These are phyloP conservation scores for Wickerhamomyces rabaulensis DNA, from an alignment of 805 yeast species.

Conservation along the genomic window DNA sequence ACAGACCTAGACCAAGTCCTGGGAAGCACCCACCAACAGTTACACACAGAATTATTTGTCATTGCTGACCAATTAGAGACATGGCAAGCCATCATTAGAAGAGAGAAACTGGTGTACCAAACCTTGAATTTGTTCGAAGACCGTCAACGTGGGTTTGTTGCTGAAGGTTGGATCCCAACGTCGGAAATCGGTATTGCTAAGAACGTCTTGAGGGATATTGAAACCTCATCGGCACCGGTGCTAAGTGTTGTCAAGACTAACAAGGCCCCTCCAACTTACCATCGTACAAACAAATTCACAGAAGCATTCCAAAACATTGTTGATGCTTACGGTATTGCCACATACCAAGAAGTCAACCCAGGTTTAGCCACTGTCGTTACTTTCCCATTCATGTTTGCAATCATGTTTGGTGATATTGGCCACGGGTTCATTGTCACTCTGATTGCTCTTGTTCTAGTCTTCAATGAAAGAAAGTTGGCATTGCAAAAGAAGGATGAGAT, in stretches of 20 bases:
- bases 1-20: conserved; percentile 54
- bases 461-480: conserved; percentile 67
- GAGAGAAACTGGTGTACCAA: conserved; percentile 80
- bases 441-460: conserved; percentile 66
- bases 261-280: conserved; percentile 90
- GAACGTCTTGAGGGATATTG: conserved; percentile 53
- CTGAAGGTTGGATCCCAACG: conserved; percentile 96
- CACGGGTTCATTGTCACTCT: conserved; percentile 83
- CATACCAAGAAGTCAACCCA: conserved; percentile 93
- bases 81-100: conserved; percentile 65
- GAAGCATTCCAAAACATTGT: conserved; percentile 88
- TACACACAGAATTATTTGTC: conserved; percentile 72
- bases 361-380: conserved; percentile 93
- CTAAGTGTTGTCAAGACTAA: conserved; percentile 62
- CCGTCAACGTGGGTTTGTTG: conserved; percentile 78
- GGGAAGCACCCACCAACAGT: conserved; percentile 60
- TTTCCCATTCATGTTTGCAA: conserved; percentile 97
- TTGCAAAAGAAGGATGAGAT: conserved; percentile 81
- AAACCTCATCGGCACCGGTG: conserved; percentile 32
- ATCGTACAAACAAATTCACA: conserved; percentile 92
- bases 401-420: conserved; percentile 98
- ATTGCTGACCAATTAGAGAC: conserved; percentile 67
- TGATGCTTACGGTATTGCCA: conserved; percentile 92
- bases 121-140: conserved; percentile 80
- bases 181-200: conserved; percentile 67